Evolutionary conservation across 192 early-diverging fungal species (phyloP).

Genomic region (Dissophora globulifera): DNA sequence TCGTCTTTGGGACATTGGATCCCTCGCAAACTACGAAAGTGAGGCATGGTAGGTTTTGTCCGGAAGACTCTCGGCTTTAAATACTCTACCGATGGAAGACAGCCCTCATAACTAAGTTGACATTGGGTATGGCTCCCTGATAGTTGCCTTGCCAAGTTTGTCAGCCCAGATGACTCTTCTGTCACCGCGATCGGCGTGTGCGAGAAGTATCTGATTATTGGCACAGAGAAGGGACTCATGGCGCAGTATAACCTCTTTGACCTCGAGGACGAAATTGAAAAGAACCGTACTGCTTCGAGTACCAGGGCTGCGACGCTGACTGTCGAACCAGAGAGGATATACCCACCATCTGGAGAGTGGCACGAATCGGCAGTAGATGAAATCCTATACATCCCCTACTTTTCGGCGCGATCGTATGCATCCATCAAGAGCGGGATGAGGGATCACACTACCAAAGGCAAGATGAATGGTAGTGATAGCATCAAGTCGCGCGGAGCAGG

Average conservation of each 20-base stretch:
- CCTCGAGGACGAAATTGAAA: constrained; percentile 10
- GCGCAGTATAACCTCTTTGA: constrained; percentile 32
- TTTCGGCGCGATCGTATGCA: constrained; percentile 32
- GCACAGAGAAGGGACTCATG: constrained; percentile 28
- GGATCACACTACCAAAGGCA: background rate
- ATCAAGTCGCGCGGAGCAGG: background rate
- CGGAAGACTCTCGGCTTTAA: too few relatives aligned
- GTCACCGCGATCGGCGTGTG: constrained; percentile 46
- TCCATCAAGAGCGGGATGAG: constrained; percentile 18
- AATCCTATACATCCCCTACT: constrained; percentile 49
- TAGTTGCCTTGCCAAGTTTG: constrained; percentile 52
- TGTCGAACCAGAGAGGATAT: constrained; percentile 32
- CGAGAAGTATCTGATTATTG: constrained; percentile 37
- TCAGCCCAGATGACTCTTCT: constrained; percentile 14
- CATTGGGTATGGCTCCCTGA: background rate
- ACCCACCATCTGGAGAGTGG: constrained; percentile 58
- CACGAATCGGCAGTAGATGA: constrained; percentile 63
- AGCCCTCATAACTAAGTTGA: too few relatives aligned
- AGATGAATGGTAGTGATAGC: too few relatives aligned
- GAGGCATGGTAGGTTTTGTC: constrained; percentile 38
- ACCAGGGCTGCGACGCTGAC: background rate
- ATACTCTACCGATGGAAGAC: too few relatives aligned
- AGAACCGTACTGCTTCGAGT: background rate
- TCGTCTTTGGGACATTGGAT: constrained; percentile 64
- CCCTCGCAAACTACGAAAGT: constrained; percentile 24